Conservation (phyloP, 441 rosid species). For the Raphanus hybrid region DNA sequence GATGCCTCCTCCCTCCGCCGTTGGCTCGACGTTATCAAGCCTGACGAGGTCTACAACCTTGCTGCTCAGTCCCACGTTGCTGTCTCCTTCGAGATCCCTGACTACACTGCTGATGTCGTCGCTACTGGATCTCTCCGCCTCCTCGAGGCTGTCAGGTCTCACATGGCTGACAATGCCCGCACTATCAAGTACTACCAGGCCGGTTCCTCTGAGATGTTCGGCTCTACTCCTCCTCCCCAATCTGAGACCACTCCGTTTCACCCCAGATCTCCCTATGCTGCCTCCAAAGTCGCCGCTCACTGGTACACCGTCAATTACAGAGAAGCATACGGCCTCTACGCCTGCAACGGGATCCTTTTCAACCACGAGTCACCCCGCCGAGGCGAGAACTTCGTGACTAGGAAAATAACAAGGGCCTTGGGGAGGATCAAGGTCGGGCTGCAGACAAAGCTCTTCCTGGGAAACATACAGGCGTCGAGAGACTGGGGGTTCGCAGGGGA, state of each 20-base stretch:
- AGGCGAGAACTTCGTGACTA: conserved; percentile 1
- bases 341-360: conserved; percentile 4
- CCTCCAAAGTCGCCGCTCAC: background rate
- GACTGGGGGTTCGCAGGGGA: conserved; percentile 10
- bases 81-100: conserved; percentile 6
- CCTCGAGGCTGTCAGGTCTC: conserved; percentile 1
- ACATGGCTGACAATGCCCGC: background rate
- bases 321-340: conserved; percentile 6
- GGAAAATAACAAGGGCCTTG: background rate
- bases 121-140: background rate
- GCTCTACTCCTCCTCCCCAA: background rate
- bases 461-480: background rate
- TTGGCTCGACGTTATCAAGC: conserved; percentile 2
- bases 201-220: background rate
- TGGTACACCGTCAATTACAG: conserved; percentile 5
- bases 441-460: conserved; percentile 1
- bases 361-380: conserved; percentile 1
- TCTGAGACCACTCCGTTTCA: background rate
- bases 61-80: conserved; percentile 4
- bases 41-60: conserved; percentile 1
- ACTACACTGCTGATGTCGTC: background rate
- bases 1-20: conserved; percentile 3
- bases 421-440: conserved; percentile 1
- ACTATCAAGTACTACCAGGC: background rate
- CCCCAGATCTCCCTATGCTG: conserved; percentile 1